Evolutionary conservation across 2,329 filamentous ascomycete genomes (phyloP).

Genomic region (Colletotrichum musicola): DNA sequence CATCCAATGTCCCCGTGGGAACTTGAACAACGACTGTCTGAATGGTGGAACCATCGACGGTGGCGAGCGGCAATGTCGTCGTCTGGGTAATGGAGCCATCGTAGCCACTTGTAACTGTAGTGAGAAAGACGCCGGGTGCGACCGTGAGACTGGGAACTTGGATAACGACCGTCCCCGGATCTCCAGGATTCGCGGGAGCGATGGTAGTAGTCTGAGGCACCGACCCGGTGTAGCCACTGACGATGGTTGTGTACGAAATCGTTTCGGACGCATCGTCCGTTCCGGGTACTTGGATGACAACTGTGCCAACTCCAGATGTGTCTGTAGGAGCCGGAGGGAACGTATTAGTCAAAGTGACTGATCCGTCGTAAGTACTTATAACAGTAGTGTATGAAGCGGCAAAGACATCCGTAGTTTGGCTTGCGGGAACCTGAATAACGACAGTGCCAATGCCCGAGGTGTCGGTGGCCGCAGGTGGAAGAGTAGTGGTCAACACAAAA

Average conservation of each 20-base stretch:
- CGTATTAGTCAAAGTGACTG: background rate
- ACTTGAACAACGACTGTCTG: conserved; percentile 9
- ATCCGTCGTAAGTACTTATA: background rate
- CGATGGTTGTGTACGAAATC: conserved; percentile 1
- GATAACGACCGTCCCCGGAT: conserved; percentile 6
- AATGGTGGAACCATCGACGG: conserved; percentile 8
- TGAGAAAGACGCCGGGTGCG: background rate
- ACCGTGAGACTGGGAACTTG: conserved; percentile 3
- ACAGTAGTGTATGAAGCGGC: background rate
- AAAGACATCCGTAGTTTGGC: background rate
- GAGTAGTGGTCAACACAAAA: background rate
- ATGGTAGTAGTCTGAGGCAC: conserved; percentile 7
- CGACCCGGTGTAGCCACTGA: background rate
- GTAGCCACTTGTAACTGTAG: conserved; percentile 7
- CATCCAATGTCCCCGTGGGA: background rate
- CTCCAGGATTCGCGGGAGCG: background rate
- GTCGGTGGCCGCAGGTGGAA: background rate
- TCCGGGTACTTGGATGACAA: background rate
- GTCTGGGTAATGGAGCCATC: conserved; percentile 7
- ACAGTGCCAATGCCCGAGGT: background rate
- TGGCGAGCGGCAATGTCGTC: conserved; percentile 7
- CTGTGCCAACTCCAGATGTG: background rate
- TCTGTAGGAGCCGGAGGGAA: background rate
- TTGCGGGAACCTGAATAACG: background rate
- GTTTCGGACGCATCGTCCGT: background rate